Conservation (phyloP, 108 stramenopile genomes). For the Parietichytrium sp. region DNA sequence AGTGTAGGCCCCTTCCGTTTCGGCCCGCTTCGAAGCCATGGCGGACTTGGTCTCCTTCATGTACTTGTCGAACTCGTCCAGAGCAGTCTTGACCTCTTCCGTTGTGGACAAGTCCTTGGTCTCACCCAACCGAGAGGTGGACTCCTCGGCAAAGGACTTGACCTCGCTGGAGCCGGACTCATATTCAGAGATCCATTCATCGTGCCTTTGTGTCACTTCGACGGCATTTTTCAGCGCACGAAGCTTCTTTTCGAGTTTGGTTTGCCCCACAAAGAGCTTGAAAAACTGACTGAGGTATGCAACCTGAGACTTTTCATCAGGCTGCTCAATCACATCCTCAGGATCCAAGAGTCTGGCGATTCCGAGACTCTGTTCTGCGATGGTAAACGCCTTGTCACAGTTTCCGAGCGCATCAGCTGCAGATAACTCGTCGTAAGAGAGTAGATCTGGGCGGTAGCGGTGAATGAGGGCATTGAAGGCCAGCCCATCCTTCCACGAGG, state of each 20-base stretch:
- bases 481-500: conserved; percentile 46
- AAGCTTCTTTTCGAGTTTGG: background rate
- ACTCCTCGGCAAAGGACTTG: background rate
- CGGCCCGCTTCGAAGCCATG: conserved; percentile 14
- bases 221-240: background rate
- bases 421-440: conserved; percentile 26
- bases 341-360: conserved; percentile 47
- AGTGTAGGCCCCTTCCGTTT: conserved; percentile 9
- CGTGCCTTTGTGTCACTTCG: background rate
- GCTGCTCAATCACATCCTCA: conserved; percentile 47
- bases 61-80: conserved; percentile 12
- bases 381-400: conserved; percentile 33
- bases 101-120: background rate
- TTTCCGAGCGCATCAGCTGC: background rate
- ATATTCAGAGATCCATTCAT: background rate
- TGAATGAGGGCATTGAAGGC: conserved; percentile 50
- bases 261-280: conserved; percentile 38
- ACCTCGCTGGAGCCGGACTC: background rate
- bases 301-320: conserved; percentile 49
- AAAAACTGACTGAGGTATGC: conserved; percentile 48
- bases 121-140: background rate
- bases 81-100: conserved; percentile 26
- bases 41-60: conserved; percentile 14
- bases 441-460: conserved; percentile 46
- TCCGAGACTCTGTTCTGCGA: conserved; percentile 41